A percentile compares a stretch with the other conserved stretches of the same genome.
These are phyloP conservation scores for Nigrospora sphaerica DNA, from an alignment of 2,329 filamentous ascomycete species.

Conservation along the genomic window DNA sequence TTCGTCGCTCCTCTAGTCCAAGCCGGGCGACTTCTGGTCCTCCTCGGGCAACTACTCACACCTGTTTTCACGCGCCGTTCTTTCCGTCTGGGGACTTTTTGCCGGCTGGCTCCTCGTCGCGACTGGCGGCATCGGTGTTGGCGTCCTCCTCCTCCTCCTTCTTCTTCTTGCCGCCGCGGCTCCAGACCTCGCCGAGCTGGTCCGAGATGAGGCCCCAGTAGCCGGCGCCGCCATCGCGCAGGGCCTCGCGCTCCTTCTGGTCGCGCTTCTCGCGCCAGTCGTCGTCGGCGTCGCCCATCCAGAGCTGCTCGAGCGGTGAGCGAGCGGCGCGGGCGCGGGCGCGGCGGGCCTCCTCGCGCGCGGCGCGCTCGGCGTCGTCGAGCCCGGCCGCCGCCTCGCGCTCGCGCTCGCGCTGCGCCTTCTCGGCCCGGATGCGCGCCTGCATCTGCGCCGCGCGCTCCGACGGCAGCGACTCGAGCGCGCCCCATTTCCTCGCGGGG, in stretches of 20 bases:
- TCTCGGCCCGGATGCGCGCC: conserved; percentile 39
- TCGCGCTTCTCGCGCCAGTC: conserved; percentile 47
- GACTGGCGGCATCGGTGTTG: too few relatives aligned
- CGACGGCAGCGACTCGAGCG: conserved; percentile 44
- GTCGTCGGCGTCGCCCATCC: conserved; percentile 51
- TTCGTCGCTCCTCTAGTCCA: neutral
- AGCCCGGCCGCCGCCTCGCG: conserved; percentile 21
- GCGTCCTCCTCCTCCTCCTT: conserved; percentile 4
- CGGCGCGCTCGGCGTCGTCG: conserved; percentile 14
- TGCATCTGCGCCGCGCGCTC: conserved; percentile 45
- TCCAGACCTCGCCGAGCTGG: conserved; percentile 48
- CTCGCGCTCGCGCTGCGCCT: conserved; percentile 18
- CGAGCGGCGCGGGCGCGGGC: conserved; percentile 4
- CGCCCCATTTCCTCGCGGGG: neutral
- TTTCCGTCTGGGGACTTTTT: neutral
- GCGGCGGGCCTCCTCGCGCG: neutral
- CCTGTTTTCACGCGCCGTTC: neutral
- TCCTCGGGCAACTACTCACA: neutral
- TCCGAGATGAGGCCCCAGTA: conserved; percentile 49
- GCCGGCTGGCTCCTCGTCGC: neutral
- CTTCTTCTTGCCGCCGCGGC: conserved; percentile 15
- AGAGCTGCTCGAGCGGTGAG: conserved; percentile 37
- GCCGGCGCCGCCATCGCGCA: conserved; percentile 46
- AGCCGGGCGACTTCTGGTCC: neutral
- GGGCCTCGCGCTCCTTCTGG: conserved; percentile 42